phyloP scores from a whole-genome alignment of 192 early-diverging fungal genomes.

The Spizellomyces punctatus region DNA sequence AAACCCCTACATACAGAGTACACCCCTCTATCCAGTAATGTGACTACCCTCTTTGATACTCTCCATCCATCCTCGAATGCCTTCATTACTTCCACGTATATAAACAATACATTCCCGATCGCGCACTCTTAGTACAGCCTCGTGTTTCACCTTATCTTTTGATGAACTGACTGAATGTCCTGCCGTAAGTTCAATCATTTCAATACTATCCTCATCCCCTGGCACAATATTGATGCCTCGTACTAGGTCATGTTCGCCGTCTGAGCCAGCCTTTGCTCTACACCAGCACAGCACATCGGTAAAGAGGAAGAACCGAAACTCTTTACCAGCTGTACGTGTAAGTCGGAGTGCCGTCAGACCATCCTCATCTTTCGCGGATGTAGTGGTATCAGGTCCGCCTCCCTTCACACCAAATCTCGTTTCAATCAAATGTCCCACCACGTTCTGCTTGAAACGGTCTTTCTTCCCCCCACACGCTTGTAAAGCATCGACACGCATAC shows the following conservation, averaged over 20 bases:
- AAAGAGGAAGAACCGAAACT: conserved; percentile 47
- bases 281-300: conserved; percentile 55
- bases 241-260: conserved; percentile 29
- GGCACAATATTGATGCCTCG: conserved; percentile 14
- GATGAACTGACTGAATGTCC: background rate
- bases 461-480: conserved; percentile 27
- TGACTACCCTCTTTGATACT: background rate
- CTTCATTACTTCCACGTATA: conserved; percentile 29
- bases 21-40: too few relatives aligned
- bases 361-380: background rate
- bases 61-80: conserved; percentile 37
- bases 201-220: conserved; percentile 11
- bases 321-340: conserved; percentile 24
- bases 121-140: conserved; percentile 37
- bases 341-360: conserved; percentile 25
- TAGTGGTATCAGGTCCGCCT: background rate
- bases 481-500: conserved; percentile 14
- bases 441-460: conserved; percentile 20
- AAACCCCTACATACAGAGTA: too few relatives aligned
- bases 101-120: conserved; percentile 47
- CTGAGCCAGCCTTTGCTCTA: conserved; percentile 5
- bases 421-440: conserved; percentile 26
- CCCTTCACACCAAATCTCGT: conserved; percentile 26
- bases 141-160: conserved; percentile 13
- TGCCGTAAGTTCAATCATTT: conserved; percentile 9